These are phyloP conservation scores for Favolaschia claudopus DNA, from an alignment of 768 basidiomycete genomes.

Conservation along the genomic window DNA sequence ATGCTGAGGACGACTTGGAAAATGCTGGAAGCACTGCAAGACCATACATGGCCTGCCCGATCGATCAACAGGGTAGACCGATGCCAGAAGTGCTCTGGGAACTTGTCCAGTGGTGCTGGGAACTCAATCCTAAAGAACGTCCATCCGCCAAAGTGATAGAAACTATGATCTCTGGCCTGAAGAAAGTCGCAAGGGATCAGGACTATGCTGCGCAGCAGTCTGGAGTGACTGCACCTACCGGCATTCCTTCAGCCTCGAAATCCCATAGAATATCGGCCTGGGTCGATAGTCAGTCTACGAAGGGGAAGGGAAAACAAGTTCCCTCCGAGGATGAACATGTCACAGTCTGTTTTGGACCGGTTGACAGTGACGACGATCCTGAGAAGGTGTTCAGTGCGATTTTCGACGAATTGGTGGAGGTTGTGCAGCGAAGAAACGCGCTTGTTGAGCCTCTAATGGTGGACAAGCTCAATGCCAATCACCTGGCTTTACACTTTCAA, in stretches of 20 bases:
- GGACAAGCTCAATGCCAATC: no score
- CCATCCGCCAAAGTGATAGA: not conserved
- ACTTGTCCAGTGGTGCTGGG: not conserved
- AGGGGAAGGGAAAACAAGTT: not conserved
- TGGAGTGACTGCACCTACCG: not conserved
- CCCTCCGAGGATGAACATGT: not conserved
- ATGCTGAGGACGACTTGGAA: no score
- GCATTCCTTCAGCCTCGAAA: not conserved
- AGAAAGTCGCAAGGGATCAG: not conserved
- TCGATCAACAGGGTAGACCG: not conserved
- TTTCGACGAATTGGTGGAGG: no score
- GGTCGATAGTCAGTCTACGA: no score
- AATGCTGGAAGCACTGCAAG: not conserved
- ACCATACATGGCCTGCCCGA: not conserved
- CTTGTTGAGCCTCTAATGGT: no score
- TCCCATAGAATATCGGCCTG: not conserved
- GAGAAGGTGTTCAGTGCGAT: not conserved
- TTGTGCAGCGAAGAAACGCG: no score
- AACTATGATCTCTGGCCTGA: not conserved
- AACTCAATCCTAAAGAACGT: not conserved
- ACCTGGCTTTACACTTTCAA: no score
- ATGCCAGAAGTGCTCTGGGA: conserved; percentile 5
- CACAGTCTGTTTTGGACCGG: not conserved
- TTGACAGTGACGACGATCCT: not conserved
- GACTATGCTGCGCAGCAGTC: not conserved